Percentiles rank a stretch among this genome's conserved stretches.
These are phyloP conservation scores for Chrysochromulina parva DNA, from an alignment of 78 protist genomes.

Conservation along the genomic window DNA sequence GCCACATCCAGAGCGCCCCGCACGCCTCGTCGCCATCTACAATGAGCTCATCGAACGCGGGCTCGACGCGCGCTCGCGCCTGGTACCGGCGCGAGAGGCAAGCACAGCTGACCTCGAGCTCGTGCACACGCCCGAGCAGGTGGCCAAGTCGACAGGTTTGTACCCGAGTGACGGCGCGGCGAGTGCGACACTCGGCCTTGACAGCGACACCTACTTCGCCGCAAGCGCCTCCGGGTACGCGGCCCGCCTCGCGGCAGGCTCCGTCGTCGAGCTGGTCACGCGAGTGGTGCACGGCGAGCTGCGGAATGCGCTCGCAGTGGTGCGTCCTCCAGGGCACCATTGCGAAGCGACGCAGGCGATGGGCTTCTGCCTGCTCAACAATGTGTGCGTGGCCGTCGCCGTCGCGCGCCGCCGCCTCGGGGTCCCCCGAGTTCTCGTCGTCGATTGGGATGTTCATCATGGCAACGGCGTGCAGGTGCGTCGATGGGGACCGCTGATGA, in stretches of 20 bases:
- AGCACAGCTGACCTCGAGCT: neutral
- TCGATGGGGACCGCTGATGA: too few species aligned
- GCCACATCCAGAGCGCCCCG: neutral
- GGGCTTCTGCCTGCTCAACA: conserved; percentile 45
- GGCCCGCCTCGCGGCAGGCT: neutral
- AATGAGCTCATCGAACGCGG: neutral
- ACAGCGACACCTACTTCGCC: neutral
- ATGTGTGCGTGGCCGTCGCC: conserved; percentile 33
- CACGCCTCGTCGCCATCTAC: neutral
- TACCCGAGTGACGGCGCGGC: neutral
- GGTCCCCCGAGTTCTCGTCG: neutral
- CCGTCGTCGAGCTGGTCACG: neutral
- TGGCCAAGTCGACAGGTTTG: neutral
- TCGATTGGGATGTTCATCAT: conserved; percentile 27
- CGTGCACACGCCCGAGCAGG: neutral
- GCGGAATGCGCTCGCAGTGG: neutral
- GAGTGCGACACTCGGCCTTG: neutral
- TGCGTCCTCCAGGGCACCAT: conserved; percentile 29
- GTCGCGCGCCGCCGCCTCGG: neutral
- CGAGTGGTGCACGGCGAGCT: neutral
- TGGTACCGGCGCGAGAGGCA: neutral
- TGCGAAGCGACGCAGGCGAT: conserved; percentile 22
- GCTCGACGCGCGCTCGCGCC: neutral
- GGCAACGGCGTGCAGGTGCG: neutral
- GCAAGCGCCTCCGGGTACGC: neutral